phyloP scores from a whole-genome alignment of 2,329 filamentous ascomycete genomes.

The Hypoxylon sp. region DNA sequence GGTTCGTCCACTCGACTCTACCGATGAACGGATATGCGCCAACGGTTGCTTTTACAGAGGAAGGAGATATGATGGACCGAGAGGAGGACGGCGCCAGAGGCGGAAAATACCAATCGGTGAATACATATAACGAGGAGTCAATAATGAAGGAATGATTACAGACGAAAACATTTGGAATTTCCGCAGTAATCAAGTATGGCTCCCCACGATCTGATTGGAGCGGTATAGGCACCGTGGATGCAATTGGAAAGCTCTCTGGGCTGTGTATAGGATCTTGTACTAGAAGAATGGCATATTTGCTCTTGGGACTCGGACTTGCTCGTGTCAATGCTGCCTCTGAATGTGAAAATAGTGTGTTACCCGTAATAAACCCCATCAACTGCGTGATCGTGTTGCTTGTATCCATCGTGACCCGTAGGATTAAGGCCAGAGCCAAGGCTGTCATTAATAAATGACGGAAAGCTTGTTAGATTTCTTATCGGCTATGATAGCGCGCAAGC shows the following conservation, averaged over 20 bases:
- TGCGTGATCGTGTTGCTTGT: background rate
- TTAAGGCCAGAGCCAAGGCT: background rate
- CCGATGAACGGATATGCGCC: slow-evolving; percentile 2
- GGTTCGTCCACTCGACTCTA: slow-evolving; percentile 16
- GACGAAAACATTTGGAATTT: slow-evolving; percentile 20
- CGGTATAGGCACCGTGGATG: background rate
- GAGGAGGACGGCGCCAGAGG: background rate
- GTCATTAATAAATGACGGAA: background rate
- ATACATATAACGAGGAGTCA: slow-evolving; percentile 25
- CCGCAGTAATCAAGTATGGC: slow-evolving; percentile 14
- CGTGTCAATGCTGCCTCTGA: background rate
- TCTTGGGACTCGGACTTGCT: slow-evolving; percentile 1
- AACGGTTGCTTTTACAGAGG: slow-evolving; percentile 4
- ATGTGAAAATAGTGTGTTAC: slow-evolving; percentile 1
- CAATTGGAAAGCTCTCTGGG: slow-evolving; percentile 1
- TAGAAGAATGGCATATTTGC: slow-evolving; percentile 36
- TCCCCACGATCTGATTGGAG: slow-evolving; percentile 1
- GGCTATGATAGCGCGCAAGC: background rate
- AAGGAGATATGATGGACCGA: slow-evolving; percentile 10
- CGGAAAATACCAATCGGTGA: slow-evolving; percentile 14
- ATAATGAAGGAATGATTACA: slow-evolving; percentile 36
- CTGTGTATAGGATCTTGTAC: slow-evolving; percentile 36
- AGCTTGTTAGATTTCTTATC: background rate
- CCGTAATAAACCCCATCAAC: background rate
- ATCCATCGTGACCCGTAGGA: background rate